Evolutionary conservation across 2,329 filamentous ascomycete genomes (phyloP).

Genomic region (Parafenestella ontariensis): DNA sequence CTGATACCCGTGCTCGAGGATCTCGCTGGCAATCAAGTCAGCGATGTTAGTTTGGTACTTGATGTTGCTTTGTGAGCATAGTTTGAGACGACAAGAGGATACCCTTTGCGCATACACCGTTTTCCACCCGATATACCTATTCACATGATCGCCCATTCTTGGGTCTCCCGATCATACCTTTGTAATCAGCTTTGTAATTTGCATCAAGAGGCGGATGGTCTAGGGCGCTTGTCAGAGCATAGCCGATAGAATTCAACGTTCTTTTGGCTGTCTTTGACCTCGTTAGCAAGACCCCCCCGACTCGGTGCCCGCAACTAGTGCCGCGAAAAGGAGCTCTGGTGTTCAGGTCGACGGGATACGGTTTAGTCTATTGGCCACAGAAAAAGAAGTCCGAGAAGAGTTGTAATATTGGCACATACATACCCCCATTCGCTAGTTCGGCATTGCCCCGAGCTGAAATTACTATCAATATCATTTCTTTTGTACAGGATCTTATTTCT

Average conservation of each 20-base stretch:
- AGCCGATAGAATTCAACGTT: not conserved
- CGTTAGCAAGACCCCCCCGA: not conserved
- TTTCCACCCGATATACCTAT: slow-evolving; percentile 30
- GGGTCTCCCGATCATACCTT: slow-evolving; percentile 37
- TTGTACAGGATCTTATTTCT: slow-evolving; percentile 32
- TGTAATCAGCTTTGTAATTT: slow-evolving; percentile 51
- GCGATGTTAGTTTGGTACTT: slow-evolving; percentile 95
- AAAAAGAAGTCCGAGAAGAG: slow-evolving; percentile 4
- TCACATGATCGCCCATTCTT: slow-evolving; percentile 3
- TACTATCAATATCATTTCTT: slow-evolving; percentile 40
- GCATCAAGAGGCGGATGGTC: slow-evolving; percentile 34
- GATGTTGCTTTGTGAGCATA: slow-evolving; percentile 74
- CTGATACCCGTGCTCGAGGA: slow-evolving; percentile 98
- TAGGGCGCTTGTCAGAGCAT: slow-evolving; percentile 5
- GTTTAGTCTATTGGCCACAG: not conserved
- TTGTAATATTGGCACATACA: slow-evolving; percentile 42
- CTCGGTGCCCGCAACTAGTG: not conserved
- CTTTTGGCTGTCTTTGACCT: not conserved
- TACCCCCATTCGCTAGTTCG: slow-evolving; percentile 22
- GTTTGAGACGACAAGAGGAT: slow-evolving; percentile 24
- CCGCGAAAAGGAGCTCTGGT: not conserved
- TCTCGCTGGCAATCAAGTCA: slow-evolving; percentile 84
- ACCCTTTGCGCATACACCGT: slow-evolving; percentile 35
- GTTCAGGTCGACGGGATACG: not conserved
- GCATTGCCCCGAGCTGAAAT: slow-evolving; percentile 2